Conservation (phyloP, 2,329 filamentous ascomycete genomes). For the Paracoccidioides brasiliensis region DNA sequence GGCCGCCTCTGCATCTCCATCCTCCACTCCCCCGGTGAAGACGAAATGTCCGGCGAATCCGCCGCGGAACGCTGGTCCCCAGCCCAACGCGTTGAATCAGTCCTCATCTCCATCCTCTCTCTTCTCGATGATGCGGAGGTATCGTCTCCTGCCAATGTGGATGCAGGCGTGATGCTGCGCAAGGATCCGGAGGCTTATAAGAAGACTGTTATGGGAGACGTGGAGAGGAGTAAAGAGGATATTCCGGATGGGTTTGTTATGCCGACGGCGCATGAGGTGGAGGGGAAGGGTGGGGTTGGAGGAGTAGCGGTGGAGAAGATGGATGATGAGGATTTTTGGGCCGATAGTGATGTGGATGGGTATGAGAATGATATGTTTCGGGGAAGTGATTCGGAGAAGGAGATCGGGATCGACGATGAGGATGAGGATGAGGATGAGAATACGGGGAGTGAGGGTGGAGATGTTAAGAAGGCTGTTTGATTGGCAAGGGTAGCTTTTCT, state of each 20-base stretch:
- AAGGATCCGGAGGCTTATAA: conserved; percentile 60
- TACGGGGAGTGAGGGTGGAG: conserved; percentile 38
- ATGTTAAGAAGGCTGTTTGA: background rate
- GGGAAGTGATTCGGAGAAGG: conserved; percentile 50
- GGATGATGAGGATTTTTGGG: conserved; percentile 67
- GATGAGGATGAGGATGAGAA: conserved; percentile 31
- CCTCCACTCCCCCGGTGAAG: conserved; percentile 80
- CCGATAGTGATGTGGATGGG: conserved; percentile 53
- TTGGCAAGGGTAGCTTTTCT: background rate
- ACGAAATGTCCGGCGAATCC: conserved; percentile 78
- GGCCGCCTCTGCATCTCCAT: conserved; percentile 94
- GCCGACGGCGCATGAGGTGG: conserved; percentile 63
- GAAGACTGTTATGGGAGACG: conserved; percentile 52
- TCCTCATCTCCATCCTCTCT: conserved; percentile 81
- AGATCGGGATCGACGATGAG: conserved; percentile 30
- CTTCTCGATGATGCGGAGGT: conserved; percentile 91
- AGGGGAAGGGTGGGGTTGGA: conserved; percentile 18
- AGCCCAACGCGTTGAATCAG: conserved; percentile 84
- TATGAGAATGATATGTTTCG: conserved; percentile 66
- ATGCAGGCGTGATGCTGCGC: conserved; percentile 75
- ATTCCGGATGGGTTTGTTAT: conserved; percentile 70
- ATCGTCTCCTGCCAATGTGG: conserved; percentile 86
- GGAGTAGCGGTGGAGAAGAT: conserved; percentile 22
- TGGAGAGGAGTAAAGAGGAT: conserved; percentile 61
- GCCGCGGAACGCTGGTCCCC: conserved; percentile 92